Evolutionary conservation across 1,284 basidiomycete species (phyloP).

Genomic region (Puccinia hordei): DNA sequence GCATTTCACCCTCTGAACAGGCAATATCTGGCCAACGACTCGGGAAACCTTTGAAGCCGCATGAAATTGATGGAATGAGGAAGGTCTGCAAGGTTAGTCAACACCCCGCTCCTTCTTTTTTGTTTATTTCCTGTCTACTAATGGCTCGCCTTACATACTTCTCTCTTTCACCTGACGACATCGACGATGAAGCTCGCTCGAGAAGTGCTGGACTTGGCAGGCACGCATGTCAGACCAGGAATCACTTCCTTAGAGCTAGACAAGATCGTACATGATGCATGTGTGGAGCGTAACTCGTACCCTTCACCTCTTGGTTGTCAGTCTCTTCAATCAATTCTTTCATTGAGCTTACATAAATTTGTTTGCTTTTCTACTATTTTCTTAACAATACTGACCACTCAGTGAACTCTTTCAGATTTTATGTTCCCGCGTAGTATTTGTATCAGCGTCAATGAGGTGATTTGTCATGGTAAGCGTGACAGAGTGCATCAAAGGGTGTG

Average conservation of each 20-base stretch:
- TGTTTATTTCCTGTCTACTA: neutral
- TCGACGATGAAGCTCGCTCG: constrained; percentile 69
- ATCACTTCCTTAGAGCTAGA: constrained; percentile 91
- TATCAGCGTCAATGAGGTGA: constrained; percentile 92
- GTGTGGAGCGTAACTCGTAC: constrained; percentile 86
- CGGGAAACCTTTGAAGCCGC: constrained; percentile 61
- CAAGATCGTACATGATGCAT: constrained; percentile 89
- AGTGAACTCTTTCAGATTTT: constrained; percentile 63
- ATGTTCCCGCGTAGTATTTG: constrained; percentile 94
- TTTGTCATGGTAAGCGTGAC: constrained; percentile 70
- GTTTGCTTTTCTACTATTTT: neutral
- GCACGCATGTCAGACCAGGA: constrained; percentile 79
- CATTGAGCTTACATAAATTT: neutral
- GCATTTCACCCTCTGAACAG: constrained; percentile 49
- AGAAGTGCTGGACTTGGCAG: constrained; percentile 88
- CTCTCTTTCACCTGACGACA: constrained; percentile 51
- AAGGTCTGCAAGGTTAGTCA: constrained; percentile 70
- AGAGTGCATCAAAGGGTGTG: neutral
- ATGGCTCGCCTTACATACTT: neutral
- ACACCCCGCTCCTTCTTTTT: neutral
- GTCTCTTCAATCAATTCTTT: neutral
- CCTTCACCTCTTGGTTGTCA: constrained; percentile 83
- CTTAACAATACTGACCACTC: neutral
- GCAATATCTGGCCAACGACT: constrained; percentile 44
- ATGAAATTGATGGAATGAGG: constrained; percentile 78